phyloP scores from a whole-genome alignment of 352 stramenopile species.

The Pythium aphanidermatum region DNA sequence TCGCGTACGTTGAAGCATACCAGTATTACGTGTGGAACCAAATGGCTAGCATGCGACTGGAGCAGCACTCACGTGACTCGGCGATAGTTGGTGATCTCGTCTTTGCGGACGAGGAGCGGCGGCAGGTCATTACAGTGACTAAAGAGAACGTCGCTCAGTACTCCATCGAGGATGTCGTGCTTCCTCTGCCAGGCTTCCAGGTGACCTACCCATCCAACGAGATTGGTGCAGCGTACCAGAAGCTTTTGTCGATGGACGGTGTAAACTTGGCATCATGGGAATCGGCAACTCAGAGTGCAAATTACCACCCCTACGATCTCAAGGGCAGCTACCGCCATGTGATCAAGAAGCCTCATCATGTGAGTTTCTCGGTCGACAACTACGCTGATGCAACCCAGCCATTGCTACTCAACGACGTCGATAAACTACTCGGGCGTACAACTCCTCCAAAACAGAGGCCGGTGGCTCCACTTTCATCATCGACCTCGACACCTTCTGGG shows the following conservation, averaged over 20 bases:
- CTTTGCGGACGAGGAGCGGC: slow-evolving; percentile 8
- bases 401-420: slow-evolving; percentile 82
- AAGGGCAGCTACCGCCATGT: slow-evolving; percentile 83
- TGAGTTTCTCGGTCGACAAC: slow-evolving; percentile 58
- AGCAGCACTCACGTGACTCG: slow-evolving; percentile 41
- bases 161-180: slow-evolving; percentile 90
- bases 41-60: slow-evolving; percentile 88
- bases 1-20: slow-evolving; percentile 75
- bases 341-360: slow-evolving; percentile 58
- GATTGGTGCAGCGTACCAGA: slow-evolving; percentile 22
- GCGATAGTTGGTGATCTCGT: slow-evolving; percentile 82
- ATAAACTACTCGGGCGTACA: slow-evolving; percentile 25
- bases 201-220: slow-evolving; percentile 82
- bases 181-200: slow-evolving; percentile 90
- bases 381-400: slow-evolving; percentile 77
- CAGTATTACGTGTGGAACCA: slow-evolving; percentile 96
- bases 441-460: background rate
- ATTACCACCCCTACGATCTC: slow-evolving; percentile 40
- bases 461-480: background rate
- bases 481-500: background rate
- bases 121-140: slow-evolving; percentile 58
- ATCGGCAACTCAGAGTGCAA: slow-evolving; percentile 33
- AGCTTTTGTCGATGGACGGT: slow-evolving; percentile 26
- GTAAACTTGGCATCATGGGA: slow-evolving; percentile 27
- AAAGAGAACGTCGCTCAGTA: slow-evolving; percentile 84